A percentile compares a stretch with the other conserved stretches of the same genome.
Evolutionary conservation across 2,329 filamentous ascomycete genomes (phyloP).

Genomic region (Penicillium sp.): DNA sequence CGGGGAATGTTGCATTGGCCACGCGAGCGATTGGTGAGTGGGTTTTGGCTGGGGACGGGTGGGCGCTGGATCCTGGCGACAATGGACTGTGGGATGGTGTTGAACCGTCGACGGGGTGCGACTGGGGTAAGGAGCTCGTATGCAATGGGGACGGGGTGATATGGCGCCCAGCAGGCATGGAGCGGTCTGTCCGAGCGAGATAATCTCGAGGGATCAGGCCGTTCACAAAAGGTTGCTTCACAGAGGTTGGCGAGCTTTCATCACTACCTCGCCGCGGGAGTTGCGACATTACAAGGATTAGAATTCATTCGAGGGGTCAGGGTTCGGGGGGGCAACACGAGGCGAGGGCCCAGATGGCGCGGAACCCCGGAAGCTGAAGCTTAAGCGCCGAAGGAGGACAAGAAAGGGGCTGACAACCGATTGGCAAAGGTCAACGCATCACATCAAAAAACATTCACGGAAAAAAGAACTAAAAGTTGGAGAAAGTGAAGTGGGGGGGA

Average conservation of each 20-base stretch:
- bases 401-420: slow-evolving; percentile 16
- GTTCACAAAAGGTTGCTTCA: slow-evolving; percentile 21
- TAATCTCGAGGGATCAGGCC: slow-evolving; percentile 41
- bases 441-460: background rate
- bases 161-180: slow-evolving; percentile 26
- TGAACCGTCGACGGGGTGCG: slow-evolving; percentile 22
- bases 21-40: slow-evolving; percentile 24
- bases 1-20: slow-evolving; percentile 34
- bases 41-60: slow-evolving; percentile 24
- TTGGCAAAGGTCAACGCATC: background rate
- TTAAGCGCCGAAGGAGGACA: slow-evolving; percentile 8
- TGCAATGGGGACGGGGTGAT: slow-evolving; percentile 34
- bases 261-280: slow-evolving; percentile 32
- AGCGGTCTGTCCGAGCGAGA: slow-evolving; percentile 32
- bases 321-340: slow-evolving; percentile 15
- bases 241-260: slow-evolving; percentile 19
- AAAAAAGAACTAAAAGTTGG: background rate
- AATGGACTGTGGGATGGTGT: slow-evolving; percentile 28
- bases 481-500: background rate
- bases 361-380: slow-evolving; percentile 22
- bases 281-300: slow-evolving; percentile 36
- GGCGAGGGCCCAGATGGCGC: slow-evolving; percentile 13
- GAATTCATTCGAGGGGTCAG: slow-evolving; percentile 22
- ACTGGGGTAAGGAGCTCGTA: slow-evolving; percentile 28
- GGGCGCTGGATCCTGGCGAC: slow-evolving; percentile 27